Conservation (phyloP, 2,329 filamentous ascomycete genomes). For the Chalara sp. region DNA sequence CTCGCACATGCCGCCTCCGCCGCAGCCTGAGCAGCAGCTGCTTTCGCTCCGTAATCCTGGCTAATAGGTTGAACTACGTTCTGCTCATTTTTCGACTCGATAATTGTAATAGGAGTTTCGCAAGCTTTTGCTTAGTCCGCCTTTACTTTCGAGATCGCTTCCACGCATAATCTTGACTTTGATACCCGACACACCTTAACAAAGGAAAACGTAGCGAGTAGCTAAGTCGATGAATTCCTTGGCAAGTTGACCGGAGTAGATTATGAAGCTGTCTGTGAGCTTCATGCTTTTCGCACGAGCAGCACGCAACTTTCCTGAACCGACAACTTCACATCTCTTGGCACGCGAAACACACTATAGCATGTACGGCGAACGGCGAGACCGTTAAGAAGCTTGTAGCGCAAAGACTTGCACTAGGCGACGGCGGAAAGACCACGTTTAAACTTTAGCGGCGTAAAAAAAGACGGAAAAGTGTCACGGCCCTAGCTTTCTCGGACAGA, state of each 20-base stretch:
- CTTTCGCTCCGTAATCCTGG: constrained; percentile 98
- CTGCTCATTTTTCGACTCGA: constrained; percentile 99
- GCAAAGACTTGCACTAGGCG: constrained; percentile 99
- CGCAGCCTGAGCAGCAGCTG: no score
- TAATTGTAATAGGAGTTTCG: constrained; percentile 99
- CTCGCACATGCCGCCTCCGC: no score
- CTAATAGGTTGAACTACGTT: constrained; percentile 89
- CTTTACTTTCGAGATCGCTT: no score
- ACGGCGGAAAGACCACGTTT: constrained; percentile 99
- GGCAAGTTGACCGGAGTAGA: constrained; percentile 99
- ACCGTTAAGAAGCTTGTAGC: constrained; percentile 99
- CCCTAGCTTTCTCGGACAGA: no score
- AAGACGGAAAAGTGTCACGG: no score
- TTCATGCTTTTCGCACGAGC: constrained; percentile 99
- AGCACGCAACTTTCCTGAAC: constrained; percentile 97
- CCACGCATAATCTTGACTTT: no score
- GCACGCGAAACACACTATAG: constrained; percentile 98
- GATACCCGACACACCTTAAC: constrained; percentile 99
- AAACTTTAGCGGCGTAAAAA: no score
- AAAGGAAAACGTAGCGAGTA: constrained; percentile 98
- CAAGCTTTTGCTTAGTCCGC: constrained; percentile 95
- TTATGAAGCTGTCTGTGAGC: constrained; percentile 99
- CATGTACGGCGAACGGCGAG: constrained; percentile 96
- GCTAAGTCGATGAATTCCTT: constrained; percentile 99
- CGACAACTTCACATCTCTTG: constrained; percentile 99